These are phyloP conservation scores for Trichopus zeylanicus DNA, from an alignment of 116 monocot species.

Conservation along the genomic window DNA sequence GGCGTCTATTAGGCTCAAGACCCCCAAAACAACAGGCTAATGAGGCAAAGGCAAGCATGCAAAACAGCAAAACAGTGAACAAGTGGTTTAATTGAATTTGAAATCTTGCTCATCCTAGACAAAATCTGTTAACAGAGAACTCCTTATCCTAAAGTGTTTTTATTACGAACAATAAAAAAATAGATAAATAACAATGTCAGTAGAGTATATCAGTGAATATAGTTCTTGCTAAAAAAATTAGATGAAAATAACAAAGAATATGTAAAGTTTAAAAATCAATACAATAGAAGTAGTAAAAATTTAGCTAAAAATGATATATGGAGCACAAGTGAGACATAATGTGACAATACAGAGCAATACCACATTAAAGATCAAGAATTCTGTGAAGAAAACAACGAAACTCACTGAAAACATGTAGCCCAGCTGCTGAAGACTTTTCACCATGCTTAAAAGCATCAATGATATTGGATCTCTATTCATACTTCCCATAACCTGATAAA, in stretches of 20 bases:
- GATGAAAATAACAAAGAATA: not conserved
- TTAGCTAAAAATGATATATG: not conserved
- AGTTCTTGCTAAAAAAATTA: too few species aligned
- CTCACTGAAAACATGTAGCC: slow-evolving; percentile 68
- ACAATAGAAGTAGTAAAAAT: too few species aligned
- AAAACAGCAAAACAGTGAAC: too few species aligned
- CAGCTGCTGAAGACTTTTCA: slow-evolving; percentile 48
- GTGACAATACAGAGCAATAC: not conserved
- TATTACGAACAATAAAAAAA: not conserved
- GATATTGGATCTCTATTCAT: slow-evolving; percentile 45
- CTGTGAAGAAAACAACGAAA: not conserved
- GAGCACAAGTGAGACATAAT: not conserved
- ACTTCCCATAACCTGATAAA: slow-evolving; percentile 51
- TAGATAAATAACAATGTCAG: too few species aligned
- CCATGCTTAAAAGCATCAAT: slow-evolving; percentile 67
- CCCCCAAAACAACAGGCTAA: too few species aligned
- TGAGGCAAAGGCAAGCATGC: too few species aligned
- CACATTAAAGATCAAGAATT: slow-evolving; percentile 1
- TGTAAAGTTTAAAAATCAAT: not conserved
- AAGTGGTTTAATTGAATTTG: too few species aligned
- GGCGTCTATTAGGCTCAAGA: too few species aligned
- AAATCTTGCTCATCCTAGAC: too few species aligned
- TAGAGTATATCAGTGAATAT: too few species aligned
- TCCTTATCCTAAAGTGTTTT: not conserved
- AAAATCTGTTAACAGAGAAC: too few species aligned